Evolutionary conservation across 257 asterid species (phyloP), one percentile per base, ranked within the genome.

Genomic region (Scutellaria baicalensis): DNA sequence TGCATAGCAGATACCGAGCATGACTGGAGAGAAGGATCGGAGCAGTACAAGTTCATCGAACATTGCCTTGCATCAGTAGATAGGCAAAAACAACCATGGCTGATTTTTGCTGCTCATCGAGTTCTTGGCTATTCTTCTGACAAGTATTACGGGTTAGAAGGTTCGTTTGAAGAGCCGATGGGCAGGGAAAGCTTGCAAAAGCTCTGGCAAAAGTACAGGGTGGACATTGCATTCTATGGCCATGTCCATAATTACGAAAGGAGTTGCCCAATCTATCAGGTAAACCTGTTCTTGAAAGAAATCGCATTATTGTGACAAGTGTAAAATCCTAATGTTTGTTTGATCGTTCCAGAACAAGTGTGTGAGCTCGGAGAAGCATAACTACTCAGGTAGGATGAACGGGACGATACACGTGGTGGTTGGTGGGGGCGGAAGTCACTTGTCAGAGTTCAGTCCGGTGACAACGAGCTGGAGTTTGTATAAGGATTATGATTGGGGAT

Each of bases 381-480:
- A 79, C n/a, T 89, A 83, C 82, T 84, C 89, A 0, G 91, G 96
- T 33, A 72, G 82, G 0, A 84, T 83, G 73, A 88, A 89, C 9
- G 98, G 96, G 62, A 92, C 98, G 1, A 89, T 92, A 64, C 85
- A 89, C 18, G 89, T 81, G 11, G 93, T 89, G 64, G 93, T 70
- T 3, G 96, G 96, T 6, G 96, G 93, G 57, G 96, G 79, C 21
- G 96, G 93, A 50, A 36, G 84, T n/a, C 94, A 86, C 63, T 81
- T 92, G 52, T 86, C 95, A 1, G 79, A 72, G 18, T 92, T 82
- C 64, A 77, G 86, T 51, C 7, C 81, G 0, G 50, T 84, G 2
- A 81, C 79, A 54, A 82, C 96, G 3, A 50, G 45, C 1, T 92
- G 98, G 94, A 92, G 98, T 44, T 66, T 92, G 27, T 77, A 77